Evolutionary conservation across 257 asterid genomes (phyloP).

Genomic region (Henckelia pumila): DNA sequence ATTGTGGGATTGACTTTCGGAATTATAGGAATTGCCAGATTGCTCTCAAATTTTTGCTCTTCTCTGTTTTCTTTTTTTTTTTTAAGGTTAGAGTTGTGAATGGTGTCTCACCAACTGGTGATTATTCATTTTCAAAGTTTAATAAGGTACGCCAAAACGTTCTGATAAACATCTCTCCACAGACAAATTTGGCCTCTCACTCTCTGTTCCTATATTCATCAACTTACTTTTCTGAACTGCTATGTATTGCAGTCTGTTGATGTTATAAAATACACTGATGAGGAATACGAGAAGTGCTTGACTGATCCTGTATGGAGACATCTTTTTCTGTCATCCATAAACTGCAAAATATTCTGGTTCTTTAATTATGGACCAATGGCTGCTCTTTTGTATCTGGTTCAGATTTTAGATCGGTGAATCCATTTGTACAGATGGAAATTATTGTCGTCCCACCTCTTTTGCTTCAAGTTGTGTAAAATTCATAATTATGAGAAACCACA

Average conservation of each 20-base stretch:
- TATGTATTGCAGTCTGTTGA: conserved; percentile 74
- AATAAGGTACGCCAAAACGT: conserved; percentile 57
- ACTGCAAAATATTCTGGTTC: not conserved
- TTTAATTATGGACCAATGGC: not conserved
- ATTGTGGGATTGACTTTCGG: conserved; percentile 4
- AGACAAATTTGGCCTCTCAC: not conserved
- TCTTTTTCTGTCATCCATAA: conserved; percentile 2
- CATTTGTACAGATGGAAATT: not conserved
- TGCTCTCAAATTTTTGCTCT: conserved; percentile 13
- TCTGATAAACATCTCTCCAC: not conserved
- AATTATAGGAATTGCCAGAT: not conserved
- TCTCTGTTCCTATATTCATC: conserved; percentile 14
- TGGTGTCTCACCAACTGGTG: conserved; percentile 87
- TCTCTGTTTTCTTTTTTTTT: no score
- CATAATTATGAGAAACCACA: no score
- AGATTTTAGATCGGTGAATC: conserved; percentile 6
- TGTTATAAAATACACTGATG: conserved; percentile 82
- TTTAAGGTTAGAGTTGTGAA: conserved; percentile 93
- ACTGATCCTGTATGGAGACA: conserved; percentile 63
- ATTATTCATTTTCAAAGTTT: conserved; percentile 91
- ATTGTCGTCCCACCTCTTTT: not conserved
- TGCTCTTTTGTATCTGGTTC: not conserved
- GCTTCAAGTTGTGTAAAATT: not conserved
- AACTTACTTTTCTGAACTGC: conserved; percentile 18
- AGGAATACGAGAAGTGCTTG: conserved; percentile 87